phyloP scores from a whole-genome alignment of 331 rosid genomes.

The Arachis monticola region DNA sequence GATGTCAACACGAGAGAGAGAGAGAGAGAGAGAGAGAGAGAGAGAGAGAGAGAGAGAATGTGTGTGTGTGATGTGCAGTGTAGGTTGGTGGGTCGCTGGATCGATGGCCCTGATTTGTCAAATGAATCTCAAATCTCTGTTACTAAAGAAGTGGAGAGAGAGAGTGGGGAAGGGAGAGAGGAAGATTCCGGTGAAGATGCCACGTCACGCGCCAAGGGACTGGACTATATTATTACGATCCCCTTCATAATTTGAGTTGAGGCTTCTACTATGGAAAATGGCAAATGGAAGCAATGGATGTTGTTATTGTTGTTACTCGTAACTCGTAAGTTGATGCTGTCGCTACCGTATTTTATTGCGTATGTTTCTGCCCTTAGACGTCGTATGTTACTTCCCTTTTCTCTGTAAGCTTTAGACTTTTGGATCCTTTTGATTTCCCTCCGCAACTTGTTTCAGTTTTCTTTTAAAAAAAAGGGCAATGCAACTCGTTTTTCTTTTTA shows the following conservation, averaged over 20 bases:
- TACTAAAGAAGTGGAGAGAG: neutral
- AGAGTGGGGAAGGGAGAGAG: neutral
- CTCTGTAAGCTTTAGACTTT: neutral
- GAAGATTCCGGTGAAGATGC: constrained; percentile 3
- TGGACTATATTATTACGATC: neutral
- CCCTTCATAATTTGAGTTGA: neutral
- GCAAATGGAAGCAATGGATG: neutral
- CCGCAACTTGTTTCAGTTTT: neutral
- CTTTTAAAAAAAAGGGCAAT: neutral
- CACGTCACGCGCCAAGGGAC: neutral
- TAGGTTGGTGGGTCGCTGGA: neutral
- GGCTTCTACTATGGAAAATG: neutral
- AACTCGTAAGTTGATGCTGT: neutral
- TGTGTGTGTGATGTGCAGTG: neutral
- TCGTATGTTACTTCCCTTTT: neutral
- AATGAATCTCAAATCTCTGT: neutral
- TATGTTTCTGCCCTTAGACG: neutral
- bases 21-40: no score
- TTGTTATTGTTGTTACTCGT: neutral
- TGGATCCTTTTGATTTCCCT: neutral
- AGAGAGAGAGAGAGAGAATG: no score
- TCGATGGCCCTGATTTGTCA: constrained; percentile 6
- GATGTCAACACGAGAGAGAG: neutral
- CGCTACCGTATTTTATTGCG: neutral
- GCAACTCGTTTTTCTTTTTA: no score